A percentile compares a stretch with the other conserved stretches of the same genome.
phyloP scores from a whole-genome alignment of 176 grass and related monocot species.

The Leersia perrieri region DNA sequence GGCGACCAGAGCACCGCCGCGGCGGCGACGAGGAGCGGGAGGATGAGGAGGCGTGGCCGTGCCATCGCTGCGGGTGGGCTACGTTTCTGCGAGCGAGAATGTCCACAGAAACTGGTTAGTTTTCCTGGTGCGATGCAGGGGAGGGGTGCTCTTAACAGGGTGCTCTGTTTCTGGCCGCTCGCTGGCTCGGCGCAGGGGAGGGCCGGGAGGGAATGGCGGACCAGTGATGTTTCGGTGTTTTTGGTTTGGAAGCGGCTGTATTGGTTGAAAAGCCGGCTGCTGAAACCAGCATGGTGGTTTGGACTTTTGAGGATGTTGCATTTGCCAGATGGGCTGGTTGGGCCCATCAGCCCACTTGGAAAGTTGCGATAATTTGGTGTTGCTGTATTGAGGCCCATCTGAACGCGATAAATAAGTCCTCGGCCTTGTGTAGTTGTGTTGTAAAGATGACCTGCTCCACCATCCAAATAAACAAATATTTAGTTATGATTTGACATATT shows the following conservation, averaged over 20 bases:
- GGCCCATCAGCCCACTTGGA: neutral
- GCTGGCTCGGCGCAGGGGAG: neutral
- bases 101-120: neutral
- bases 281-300: neutral
- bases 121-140: slow-evolving; percentile 2
- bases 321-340: neutral
- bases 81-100: neutral
- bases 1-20: neutral
- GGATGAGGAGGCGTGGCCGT: slow-evolving; percentile 2
- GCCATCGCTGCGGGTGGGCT: slow-evolving; percentile 34
- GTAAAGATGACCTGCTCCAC: too few relatives aligned
- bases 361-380: neutral
- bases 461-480: too few relatives aligned
- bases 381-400: too few relatives aligned
- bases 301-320: neutral
- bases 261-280: neutral
- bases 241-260: neutral
- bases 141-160: slow-evolving; percentile 8
- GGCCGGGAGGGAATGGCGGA: slow-evolving; percentile 35
- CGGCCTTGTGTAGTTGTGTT: too few relatives aligned
- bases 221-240: neutral
- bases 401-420: too few relatives aligned
- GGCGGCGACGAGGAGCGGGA: neutral
- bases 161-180: slow-evolving; percentile 17
- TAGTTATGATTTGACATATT: too few relatives aligned